phyloP scores from a whole-genome alignment of 179 eudicot species.

The Patellifolia procumbens region DNA sequence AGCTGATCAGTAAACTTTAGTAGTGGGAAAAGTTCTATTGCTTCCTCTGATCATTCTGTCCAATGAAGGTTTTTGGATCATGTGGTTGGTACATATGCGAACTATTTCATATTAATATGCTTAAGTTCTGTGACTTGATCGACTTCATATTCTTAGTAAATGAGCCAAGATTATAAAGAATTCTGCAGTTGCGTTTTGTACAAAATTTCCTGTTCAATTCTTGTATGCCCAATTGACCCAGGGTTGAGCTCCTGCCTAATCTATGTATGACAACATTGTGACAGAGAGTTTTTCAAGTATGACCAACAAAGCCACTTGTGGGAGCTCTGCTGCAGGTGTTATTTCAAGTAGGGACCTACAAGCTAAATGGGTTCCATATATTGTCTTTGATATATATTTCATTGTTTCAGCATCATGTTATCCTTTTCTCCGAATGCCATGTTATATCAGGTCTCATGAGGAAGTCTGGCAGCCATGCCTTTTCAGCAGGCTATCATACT shows the following conservation, averaged over 20 bases:
- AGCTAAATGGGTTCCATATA: neutral
- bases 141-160: constrained; percentile 5
- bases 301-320: constrained; percentile 33
- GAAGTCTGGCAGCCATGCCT: constrained; percentile 6
- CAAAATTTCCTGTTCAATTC: constrained; percentile 1
- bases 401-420: neutral
- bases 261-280: constrained; percentile 26
- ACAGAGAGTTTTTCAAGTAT: constrained; percentile 34
- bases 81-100: neutral
- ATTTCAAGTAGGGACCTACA: constrained; percentile 31
- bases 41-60: neutral
- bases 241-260: constrained; percentile 28
- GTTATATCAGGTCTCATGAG: neutral
- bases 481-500: constrained; percentile 26
- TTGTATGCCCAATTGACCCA: constrained; percentile 20
- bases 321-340: constrained; percentile 34
- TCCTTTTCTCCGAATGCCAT: neutral
- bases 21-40: no score
- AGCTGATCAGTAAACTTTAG: no score
- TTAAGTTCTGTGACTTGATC: neutral
- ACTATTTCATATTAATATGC: constrained; percentile 9
- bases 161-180: neutral
- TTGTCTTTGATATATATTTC: neutral
- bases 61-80: constrained; percentile 5
- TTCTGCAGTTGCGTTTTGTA: neutral